phyloP scores from a whole-genome alignment of 805 yeast genomes.

The Candida krabiensis region DNA sequence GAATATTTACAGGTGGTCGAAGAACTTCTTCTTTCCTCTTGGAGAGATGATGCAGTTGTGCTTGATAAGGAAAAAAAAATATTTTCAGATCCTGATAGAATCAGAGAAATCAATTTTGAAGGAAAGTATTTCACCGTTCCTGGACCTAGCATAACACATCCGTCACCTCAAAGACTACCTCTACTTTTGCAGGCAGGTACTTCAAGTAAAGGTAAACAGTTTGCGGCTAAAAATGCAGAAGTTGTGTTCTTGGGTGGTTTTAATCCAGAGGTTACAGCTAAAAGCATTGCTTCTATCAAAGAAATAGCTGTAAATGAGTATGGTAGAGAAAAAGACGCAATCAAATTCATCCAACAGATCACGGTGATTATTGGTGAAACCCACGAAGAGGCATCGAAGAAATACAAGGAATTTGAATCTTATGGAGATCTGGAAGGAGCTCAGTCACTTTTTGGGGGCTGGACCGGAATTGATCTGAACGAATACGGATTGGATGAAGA shows the following conservation, averaged over 20 bases:
- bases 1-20: slow-evolving; percentile 41
- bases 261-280: slow-evolving; percentile 30
- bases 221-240: slow-evolving; percentile 45
- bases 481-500: slow-evolving; percentile 33
- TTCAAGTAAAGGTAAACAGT: slow-evolving; percentile 39
- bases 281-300: slow-evolving; percentile 33
- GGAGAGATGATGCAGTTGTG: slow-evolving; percentile 43
- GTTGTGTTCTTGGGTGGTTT: slow-evolving; percentile 37
- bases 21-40: slow-evolving; percentile 40
- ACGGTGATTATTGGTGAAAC: slow-evolving; percentile 40
- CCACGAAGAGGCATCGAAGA: slow-evolving; percentile 40
- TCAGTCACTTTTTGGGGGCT: slow-evolving; percentile 38
- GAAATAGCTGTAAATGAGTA: slow-evolving; percentile 32
- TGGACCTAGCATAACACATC: slow-evolving; percentile 42
- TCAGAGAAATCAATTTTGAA: slow-evolving; percentile 40
- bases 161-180: slow-evolving; percentile 44
- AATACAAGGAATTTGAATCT: slow-evolving; percentile 32
- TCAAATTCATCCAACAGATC: slow-evolving; percentile 38
- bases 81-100: slow-evolving; percentile 37
- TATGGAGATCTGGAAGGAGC: slow-evolving; percentile 42
- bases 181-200: slow-evolving; percentile 45
- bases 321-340: slow-evolving; percentile 34
- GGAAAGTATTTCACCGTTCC: slow-evolving; percentile 42
- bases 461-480: slow-evolving; percentile 42
- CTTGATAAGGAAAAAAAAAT: slow-evolving; percentile 21